Evolutionary conservation across 2,329 filamentous ascomycete species (phyloP).

Genomic region (Fusarium xyrophilum): DNA sequence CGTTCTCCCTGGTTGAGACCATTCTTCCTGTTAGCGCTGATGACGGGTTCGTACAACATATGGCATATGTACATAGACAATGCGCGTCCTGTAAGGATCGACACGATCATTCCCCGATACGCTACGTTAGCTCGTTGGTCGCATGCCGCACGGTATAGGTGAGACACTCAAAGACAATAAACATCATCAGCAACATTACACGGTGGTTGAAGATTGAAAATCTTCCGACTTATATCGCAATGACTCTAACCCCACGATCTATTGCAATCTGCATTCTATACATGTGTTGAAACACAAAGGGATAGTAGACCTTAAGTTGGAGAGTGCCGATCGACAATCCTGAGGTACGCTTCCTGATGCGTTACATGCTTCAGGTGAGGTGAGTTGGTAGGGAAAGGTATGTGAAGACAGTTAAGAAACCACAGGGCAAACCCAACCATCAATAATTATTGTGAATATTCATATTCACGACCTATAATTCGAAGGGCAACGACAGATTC

Average conservation of each 20-base stretch:
- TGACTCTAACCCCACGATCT: background rate
- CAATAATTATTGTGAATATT: background rate
- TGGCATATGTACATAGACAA: background rate
- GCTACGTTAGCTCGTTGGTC: conserved; percentile 12
- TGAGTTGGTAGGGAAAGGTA: background rate
- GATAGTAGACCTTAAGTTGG: background rate
- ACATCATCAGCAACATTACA: background rate
- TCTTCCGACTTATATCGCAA: background rate
- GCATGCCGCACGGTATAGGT: conserved; percentile 15
- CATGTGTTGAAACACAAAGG: background rate
- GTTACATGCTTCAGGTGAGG: background rate
- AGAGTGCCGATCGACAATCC: background rate
- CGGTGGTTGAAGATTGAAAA: background rate
- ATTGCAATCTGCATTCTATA: background rate
- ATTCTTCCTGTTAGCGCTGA: conserved; percentile 15
- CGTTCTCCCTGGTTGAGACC: background rate
- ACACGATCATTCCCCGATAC: conserved; percentile 23
- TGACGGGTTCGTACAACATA: conserved; percentile 14
- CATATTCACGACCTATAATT: background rate
- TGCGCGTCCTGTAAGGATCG: conserved; percentile 26
- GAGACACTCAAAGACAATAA: conserved; percentile 6
- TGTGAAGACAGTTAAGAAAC: conserved; percentile 12
- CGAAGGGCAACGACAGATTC: background rate
- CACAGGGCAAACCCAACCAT: background rate
- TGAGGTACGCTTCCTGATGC: background rate